Percentiles rank a stretch among this genome's conserved stretches.
Evolutionary conservation across 1,284 basidiomycete species (phyloP).

Genomic region (Malassezia pachydermatis): DNA sequence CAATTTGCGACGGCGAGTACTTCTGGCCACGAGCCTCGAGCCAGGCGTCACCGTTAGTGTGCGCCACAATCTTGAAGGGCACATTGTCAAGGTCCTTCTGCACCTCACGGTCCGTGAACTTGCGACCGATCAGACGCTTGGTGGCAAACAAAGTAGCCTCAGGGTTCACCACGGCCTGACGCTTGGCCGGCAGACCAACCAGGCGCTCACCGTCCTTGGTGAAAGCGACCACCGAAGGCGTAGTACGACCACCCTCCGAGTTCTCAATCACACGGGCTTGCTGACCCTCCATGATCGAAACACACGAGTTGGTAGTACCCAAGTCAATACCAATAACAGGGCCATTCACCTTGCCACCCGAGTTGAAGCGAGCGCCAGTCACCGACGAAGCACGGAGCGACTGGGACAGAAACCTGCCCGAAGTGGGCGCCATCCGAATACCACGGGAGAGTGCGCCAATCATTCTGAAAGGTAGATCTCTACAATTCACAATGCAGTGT

Average conservation of each 20-base stretch:
- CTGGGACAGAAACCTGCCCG: slow-evolving; percentile 33
- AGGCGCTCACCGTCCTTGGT: slow-evolving; percentile 65
- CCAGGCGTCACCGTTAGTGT: slow-evolving; percentile 57
- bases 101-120: slow-evolving; percentile 86
- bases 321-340: slow-evolving; percentile 47
- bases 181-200: slow-evolving; percentile 90
- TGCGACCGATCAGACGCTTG: slow-evolving; percentile 90
- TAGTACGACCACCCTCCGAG: slow-evolving; percentile 91
- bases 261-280: slow-evolving; percentile 93
- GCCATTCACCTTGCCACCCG: slow-evolving; percentile 37
- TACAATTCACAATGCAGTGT: slow-evolving; percentile 1
- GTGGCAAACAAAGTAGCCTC: slow-evolving; percentile 57
- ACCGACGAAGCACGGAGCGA: slow-evolving; percentile 30
- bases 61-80: slow-evolving; percentile 65
- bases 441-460: slow-evolving; percentile 26
- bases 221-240: slow-evolving; percentile 96
- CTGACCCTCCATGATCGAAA: slow-evolving; percentile 65
- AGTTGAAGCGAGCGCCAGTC: slow-evolving; percentile 30
- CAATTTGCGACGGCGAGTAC: slow-evolving; percentile 57
- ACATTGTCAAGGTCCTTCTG: slow-evolving; percentile 68
- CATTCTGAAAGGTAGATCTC: slow-evolving; percentile 1
- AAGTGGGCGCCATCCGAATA: slow-evolving; percentile 30
- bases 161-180: slow-evolving; percentile 95
- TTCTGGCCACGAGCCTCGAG: slow-evolving; percentile 62
- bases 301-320: slow-evolving; percentile 48